Conservation (phyloP, 2,329 filamentous ascomycete species). For the Aphanoascus verrucosus region DNA sequence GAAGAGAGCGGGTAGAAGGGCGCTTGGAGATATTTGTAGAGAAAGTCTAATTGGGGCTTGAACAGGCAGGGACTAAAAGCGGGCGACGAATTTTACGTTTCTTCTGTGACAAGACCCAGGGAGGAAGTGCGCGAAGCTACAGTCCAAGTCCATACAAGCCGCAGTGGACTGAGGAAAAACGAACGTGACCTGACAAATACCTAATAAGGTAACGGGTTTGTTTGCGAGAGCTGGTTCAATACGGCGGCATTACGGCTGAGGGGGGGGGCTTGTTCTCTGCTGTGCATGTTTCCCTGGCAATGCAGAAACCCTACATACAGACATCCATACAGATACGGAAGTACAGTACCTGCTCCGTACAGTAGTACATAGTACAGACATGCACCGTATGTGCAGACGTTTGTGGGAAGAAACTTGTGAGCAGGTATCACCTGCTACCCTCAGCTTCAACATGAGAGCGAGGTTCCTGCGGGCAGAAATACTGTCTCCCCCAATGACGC, state of each 20-base stretch:
- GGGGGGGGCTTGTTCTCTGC: neutral
- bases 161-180: neutral
- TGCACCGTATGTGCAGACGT: too few species aligned
- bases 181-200: neutral
- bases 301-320: neutral
- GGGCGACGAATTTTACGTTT: neutral
- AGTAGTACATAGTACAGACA: neutral
- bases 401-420: too few species aligned
- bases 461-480: neutral
- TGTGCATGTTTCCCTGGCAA: neutral
- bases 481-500: neutral
- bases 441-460: neutral
- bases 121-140: too few species aligned
- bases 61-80: neutral
- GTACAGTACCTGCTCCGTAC: too few species aligned
- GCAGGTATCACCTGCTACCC: too few species aligned
- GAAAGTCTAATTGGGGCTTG: neutral
- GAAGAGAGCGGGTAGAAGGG: slow-evolving; percentile 3
- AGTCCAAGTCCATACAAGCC: neutral
- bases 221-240: neutral
- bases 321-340: too few species aligned
- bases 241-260: neutral
- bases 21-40: slow-evolving; percentile 9
- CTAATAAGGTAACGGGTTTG: neutral
- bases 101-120: slow-evolving; percentile 1